Evolutionary conservation across 345 rosid genomes (phyloP).

Genomic region (Ceriops zippeliana): DNA sequence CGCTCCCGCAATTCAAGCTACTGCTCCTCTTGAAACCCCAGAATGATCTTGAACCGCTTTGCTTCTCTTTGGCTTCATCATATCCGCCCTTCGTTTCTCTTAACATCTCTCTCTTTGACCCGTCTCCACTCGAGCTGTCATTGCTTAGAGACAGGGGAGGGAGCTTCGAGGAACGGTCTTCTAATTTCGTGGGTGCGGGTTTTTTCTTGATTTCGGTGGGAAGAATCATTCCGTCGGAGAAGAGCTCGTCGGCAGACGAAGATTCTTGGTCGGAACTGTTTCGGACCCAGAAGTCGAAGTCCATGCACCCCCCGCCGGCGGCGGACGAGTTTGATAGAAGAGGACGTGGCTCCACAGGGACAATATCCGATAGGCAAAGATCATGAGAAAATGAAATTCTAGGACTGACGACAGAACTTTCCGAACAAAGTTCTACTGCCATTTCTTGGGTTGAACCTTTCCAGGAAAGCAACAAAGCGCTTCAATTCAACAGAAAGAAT

Average conservation of each 20-base stretch:
- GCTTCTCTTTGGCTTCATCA: constrained; percentile 36
- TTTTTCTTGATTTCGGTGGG: constrained; percentile 27
- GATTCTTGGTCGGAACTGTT: constrained; percentile 27
- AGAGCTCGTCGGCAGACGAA: constrained; percentile 29
- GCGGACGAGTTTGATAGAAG: constrained; percentile 41
- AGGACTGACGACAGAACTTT: constrained; percentile 53
- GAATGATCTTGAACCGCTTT: constrained; percentile 51
- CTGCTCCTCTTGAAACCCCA: constrained; percentile 78
- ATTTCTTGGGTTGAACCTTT: constrained; percentile 23
- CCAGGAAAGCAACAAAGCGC: constrained; percentile 4
- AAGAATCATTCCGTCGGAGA: constrained; percentile 30
- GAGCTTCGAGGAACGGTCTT: background rate
- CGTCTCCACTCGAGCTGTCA: background rate
- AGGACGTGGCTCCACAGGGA: constrained; percentile 51
- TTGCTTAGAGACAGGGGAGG: background rate
- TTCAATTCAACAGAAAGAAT: background rate
- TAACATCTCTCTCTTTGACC: constrained; percentile 16
- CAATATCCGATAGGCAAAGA: constrained; percentile 44
- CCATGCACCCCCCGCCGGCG: constrained; percentile 43
- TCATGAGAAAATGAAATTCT: constrained; percentile 81
- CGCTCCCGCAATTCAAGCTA: constrained; percentile 68
- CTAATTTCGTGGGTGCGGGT: constrained; percentile 19
- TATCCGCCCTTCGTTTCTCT: constrained; percentile 29
- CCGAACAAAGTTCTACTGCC: constrained; percentile 66
- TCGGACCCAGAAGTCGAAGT: constrained; percentile 35